Evolutionary conservation across 2,329 filamentous ascomycete genomes (phyloP).

Genomic region (Lecanosticta acicola): DNA sequence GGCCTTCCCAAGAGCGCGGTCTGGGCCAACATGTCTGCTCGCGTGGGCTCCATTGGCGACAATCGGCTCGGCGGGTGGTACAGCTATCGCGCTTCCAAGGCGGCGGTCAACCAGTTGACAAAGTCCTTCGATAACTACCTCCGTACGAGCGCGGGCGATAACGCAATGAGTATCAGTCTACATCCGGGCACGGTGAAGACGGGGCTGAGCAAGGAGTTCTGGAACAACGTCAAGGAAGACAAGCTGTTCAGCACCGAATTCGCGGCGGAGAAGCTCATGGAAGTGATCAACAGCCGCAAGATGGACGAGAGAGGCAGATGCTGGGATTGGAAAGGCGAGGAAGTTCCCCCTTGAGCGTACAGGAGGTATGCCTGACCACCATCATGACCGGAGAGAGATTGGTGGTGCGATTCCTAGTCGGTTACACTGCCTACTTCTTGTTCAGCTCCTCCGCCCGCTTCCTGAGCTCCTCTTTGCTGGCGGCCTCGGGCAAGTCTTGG

Average conservation of each 20-base stretch:
- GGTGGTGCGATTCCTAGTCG: not conserved
- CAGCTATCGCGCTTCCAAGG: conserved; percentile 70
- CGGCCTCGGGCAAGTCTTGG: conserved; percentile 41
- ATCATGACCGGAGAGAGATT: too few relatives aligned
- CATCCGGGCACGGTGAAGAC: conserved; percentile 81
- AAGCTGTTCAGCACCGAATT: conserved; percentile 63
- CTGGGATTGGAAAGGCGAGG: conserved; percentile 65
- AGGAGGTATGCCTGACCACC: not conserved
- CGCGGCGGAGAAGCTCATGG: conserved; percentile 59
- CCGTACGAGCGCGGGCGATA: conserved; percentile 50
- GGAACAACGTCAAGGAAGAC: conserved; percentile 55
- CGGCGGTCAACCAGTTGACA: conserved; percentile 64
- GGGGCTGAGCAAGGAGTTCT: conserved; percentile 65
- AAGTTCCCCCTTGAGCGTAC: conserved; percentile 52
- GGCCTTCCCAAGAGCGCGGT: conserved; percentile 50
- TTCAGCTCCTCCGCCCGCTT: conserved; percentile 47
- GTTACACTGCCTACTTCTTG: conserved; percentile 32
- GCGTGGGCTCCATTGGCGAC: conserved; percentile 68
- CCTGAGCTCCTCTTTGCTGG: conserved; percentile 46
- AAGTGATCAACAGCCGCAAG: conserved; percentile 49
- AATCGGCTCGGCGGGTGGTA: conserved; percentile 77
- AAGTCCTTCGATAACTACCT: conserved; percentile 68
- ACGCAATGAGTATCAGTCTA: conserved; percentile 62
- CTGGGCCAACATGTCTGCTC: conserved; percentile 70
- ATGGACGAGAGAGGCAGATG: conserved; percentile 55